Conservation (phyloP, 2,329 filamentous ascomycete genomes). For the Alternaria brassicae region DNA sequence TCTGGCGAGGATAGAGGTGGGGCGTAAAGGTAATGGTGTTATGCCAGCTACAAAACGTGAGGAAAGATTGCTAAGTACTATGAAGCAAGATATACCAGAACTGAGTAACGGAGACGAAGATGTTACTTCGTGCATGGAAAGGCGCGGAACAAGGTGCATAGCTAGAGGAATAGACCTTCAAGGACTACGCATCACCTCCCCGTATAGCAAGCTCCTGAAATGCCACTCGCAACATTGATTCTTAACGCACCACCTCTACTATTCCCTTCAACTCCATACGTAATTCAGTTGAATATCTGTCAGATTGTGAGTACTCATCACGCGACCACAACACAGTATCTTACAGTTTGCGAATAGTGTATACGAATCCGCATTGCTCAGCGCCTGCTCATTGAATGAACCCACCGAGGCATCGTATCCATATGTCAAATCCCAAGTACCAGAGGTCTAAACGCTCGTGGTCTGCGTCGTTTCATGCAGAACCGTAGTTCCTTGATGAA, state of each 20-base stretch:
- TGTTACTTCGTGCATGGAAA: too few species aligned
- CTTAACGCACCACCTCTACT: too few species aligned
- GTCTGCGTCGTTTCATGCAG: conserved; percentile 72
- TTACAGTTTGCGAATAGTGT: conserved; percentile 61
- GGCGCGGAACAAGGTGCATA: too few species aligned
- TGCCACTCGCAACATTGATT: too few species aligned
- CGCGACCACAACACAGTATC: neutral
- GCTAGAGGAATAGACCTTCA: too few species aligned
- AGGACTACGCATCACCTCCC: too few species aligned
- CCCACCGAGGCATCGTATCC: conserved; percentile 60
- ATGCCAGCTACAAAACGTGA: too few species aligned
- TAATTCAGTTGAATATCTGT: neutral
- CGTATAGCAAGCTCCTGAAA: too few species aligned
- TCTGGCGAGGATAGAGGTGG: neutral
- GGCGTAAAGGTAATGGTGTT: too few species aligned
- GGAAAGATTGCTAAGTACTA: neutral
- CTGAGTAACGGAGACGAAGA: neutral
- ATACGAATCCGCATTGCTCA: conserved; percentile 71
- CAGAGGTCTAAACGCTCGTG: conserved; percentile 59
- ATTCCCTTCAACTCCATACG: neutral
- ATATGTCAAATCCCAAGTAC: conserved; percentile 65
- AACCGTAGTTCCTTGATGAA: conserved; percentile 70
- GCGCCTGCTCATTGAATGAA: conserved; percentile 59
- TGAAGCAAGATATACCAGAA: neutral
- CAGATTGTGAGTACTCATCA: neutral